Evolutionary conservation across 345 rosid genomes (phyloP), one percentile per base, ranked within the genome.

Genomic region (Schrenkiella parvula): DNA sequence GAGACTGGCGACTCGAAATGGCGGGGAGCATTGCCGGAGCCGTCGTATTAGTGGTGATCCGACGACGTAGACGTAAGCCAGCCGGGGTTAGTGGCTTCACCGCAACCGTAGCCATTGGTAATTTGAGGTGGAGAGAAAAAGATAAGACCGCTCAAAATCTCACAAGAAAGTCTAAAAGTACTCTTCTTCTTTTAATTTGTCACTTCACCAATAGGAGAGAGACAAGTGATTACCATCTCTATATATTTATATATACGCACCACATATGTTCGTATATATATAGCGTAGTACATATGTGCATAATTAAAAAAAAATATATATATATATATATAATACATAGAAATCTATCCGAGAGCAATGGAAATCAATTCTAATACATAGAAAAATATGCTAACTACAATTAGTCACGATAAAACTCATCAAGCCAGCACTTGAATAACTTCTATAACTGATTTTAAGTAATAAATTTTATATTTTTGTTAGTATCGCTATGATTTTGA

Each of bases 41-140:
- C 61, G 10, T 12, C 72, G 52, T 22, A 1, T 9, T 4, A 8
- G 66, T 29, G 43, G 7, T 15, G 51, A 35, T 54, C 59, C 66
- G 75, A 65, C 42, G 21, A 75, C 43, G 74, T 68, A 54, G 57
- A 41, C 26, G 26, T 18, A n/a, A 44, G 12, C 53, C 26, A 25
- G 13, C n/a, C 17, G 72, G 52, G 34, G 51, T 18, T 0, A 62
- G 58, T 34, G 70, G 65, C 59, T 54, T 68, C 65, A 69, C 70
- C 51, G 79, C 52, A 22, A 62, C 58, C 10, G 74, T 52, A 1
- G 74, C 56, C 79, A 75, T 75, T 28, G 61, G 61, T 61, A 14
- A 5, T 41, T 6, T 60, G 62, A 43, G 70, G 59, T 43, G 28
- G 79, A 68, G 70, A 43, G 43, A 19, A 14, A 59, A 68, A 54